Percentiles rank a stretch among this genome's conserved stretches.
These are phyloP conservation scores for Stemphylium vesicarium DNA, from an alignment of 2,329 filamentous ascomycete species.

Conservation along the genomic window DNA sequence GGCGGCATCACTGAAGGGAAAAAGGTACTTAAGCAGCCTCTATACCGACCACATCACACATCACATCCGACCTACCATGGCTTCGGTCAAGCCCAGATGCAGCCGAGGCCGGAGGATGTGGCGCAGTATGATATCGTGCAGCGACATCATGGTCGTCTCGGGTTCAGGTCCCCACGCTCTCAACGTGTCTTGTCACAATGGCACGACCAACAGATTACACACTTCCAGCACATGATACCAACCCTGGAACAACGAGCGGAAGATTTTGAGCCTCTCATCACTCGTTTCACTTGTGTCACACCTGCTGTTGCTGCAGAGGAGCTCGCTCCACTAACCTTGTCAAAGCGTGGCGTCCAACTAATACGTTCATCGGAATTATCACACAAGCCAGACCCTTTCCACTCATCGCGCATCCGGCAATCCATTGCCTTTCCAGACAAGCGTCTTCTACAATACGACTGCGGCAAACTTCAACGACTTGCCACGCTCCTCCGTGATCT, in stretches of 20 bases:
- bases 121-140: conserved; percentile 53
- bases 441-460: conserved; percentile 95
- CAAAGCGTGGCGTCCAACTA: conserved; percentile 63
- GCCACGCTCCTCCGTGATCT: conserved; percentile 85
- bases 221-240: conserved; percentile 71
- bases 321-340: conserved; percentile 69
- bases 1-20: conserved; percentile 51
- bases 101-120: conserved; percentile 17
- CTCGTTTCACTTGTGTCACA: conserved; percentile 91
- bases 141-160: conserved; percentile 35
- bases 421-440: conserved; percentile 98
- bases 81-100: conserved; percentile 33
- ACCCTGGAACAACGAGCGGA: conserved; percentile 76
- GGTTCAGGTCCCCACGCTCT: conserved; percentile 40
- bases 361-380: conserved; percentile 62
- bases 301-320: conserved; percentile 86
- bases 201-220: conserved; percentile 73
- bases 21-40: conserved; percentile 18
- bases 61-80: conserved; percentile 16
- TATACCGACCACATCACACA: conserved; percentile 16
- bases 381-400: conserved; percentile 78
- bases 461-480: conserved; percentile 90
- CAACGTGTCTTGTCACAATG: conserved; percentile 59
- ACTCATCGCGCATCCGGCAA: conserved; percentile 88
- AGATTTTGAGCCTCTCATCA: conserved; percentile 74